Evolutionary conservation across 2,329 filamentous ascomycete genomes (phyloP).

Genomic region (Calonectria henricotiae): DNA sequence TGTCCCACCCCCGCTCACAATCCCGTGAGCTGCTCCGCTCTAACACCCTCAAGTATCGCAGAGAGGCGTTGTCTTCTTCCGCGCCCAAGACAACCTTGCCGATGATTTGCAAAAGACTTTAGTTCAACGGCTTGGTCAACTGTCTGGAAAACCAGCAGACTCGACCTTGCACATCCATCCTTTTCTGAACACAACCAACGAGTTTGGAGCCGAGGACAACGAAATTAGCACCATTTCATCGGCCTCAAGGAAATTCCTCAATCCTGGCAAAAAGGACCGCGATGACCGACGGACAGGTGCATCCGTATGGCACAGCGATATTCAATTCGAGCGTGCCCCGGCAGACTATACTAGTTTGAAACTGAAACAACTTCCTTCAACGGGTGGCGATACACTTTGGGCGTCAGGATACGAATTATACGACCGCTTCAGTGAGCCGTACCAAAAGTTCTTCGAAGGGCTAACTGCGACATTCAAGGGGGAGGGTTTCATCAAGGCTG

Average conservation of each 20-base stretch:
- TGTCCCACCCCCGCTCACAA: slow-evolving; percentile 30
- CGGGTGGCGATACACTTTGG: slow-evolving; percentile 74
- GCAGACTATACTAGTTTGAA: slow-evolving; percentile 73
- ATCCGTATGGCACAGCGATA: slow-evolving; percentile 67
- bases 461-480: slow-evolving; percentile 66
- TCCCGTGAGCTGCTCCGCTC: neutral
- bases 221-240: slow-evolving; percentile 76
- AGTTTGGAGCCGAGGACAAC: slow-evolving; percentile 68
- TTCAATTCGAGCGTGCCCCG: slow-evolving; percentile 72
- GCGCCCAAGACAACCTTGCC: slow-evolving; percentile 71
- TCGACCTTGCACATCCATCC: no score
- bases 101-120: slow-evolving; percentile 75
- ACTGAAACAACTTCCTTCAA: slow-evolving; percentile 68
- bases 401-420: slow-evolving; percentile 75
- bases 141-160: slow-evolving; percentile 72
- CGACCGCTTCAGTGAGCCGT: slow-evolving; percentile 68
- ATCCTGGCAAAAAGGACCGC: slow-evolving; percentile 39
- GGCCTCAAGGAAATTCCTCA: neutral
- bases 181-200: slow-evolving; percentile 51
- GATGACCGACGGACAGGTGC: slow-evolving; percentile 54
- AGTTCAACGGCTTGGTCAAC: slow-evolving; percentile 72
- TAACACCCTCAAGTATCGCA: slow-evolving; percentile 67
- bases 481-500: slow-evolving; percentile 37
- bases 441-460: slow-evolving; percentile 68
- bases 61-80: slow-evolving; percentile 77